These are phyloP conservation scores for Exophiala phaeomuriformis DNA, from an alignment of 2,329 filamentous ascomycete species.

Conservation along the genomic window DNA sequence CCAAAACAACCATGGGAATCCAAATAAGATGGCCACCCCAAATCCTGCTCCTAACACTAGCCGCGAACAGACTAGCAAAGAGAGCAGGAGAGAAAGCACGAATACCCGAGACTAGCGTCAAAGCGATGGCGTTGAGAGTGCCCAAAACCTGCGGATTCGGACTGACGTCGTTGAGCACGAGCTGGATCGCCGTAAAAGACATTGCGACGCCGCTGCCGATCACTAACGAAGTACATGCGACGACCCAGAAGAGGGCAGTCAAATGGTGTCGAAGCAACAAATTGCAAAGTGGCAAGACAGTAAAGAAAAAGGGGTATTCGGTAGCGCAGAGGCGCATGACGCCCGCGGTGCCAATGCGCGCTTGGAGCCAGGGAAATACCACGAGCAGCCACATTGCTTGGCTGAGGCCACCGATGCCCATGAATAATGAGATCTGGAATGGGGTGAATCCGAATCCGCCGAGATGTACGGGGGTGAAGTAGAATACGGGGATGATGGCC, in stretches of 20 bases:
- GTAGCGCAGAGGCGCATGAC: conserved; percentile 53
- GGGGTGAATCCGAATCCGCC: conserved; percentile 61
- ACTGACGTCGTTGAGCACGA: conserved; percentile 66
- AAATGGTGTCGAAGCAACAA: conserved; percentile 47
- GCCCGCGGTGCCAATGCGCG: conserved; percentile 57
- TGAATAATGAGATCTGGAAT: conserved; percentile 57
- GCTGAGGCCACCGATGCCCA: conserved; percentile 56
- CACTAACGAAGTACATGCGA: conserved; percentile 39
- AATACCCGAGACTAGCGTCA: conserved; percentile 56
- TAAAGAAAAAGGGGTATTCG: conserved; percentile 60
- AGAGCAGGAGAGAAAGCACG: conserved; percentile 60
- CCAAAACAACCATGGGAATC: conserved; percentile 46
- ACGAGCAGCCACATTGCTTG: conserved; percentile 67
- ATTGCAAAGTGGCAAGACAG: conserved; percentile 48
- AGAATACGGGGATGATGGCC: conserved; percentile 60
- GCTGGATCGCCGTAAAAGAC: conserved; percentile 62
- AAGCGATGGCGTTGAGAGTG: conserved; percentile 61
- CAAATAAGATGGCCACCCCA: conserved; percentile 60
- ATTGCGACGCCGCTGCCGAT: conserved; percentile 60
- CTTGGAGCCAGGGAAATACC: conserved; percentile 61
- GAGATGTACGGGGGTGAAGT: conserved; percentile 54
- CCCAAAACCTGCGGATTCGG: conserved; percentile 59
- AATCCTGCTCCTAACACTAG: conserved; percentile 56
- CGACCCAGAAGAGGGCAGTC: conserved; percentile 51
- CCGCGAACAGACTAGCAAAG: conserved; percentile 61